Base-by-base conservation (phyloP, 345 rosid genomes). In the Arabis hirsuta region DNA sequence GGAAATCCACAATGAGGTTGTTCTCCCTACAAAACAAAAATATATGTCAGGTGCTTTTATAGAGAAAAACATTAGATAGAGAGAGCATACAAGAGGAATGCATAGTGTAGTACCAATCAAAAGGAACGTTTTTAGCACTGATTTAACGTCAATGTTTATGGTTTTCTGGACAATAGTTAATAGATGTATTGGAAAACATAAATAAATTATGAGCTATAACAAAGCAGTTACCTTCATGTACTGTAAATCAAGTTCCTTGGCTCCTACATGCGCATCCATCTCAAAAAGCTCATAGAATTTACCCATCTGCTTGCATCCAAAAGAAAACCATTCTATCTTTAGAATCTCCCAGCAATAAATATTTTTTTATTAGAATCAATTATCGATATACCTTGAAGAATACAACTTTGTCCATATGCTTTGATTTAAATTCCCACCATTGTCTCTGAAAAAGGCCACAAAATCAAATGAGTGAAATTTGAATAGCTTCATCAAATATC, bases 1-100 rank as follows among this genome's bases (percentile, higher is more conserved):
- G 99, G 99, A 84, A 95, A 95, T 66, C 99, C 99, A 87, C 99
- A 95, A 71, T 95, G 99, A 55, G 99, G 99, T 79, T 95, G 99
- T 41, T 88, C 99, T 62, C 99, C 99, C 99, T 95, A 55, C 20
- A 60, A 59, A 79, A 55, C 38, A 55, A 54, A 69, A 42, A 42
- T 43, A 64, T 32, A 44, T 34, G 53, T 76, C 65, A 76, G 44
- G 55, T 16, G 42, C 27, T 48, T 62, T 51, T 16, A n/a, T n/a
- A 41, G n/a, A 42, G 61, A 43, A 12, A 12, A 57, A 12, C 55
- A 63, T 56, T 20, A 12, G 1, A 69, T 5, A 46, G 45, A 59
- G 59, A 58, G 48, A 58, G 42, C 38, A 34, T 9, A 47, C 44
- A n/a, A 6, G 46, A 29, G 56, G 45, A 39, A 20, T 55, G 55